Conservation (phyloP, 768 basidiomycete species). For the Hericium erinaceus region DNA sequence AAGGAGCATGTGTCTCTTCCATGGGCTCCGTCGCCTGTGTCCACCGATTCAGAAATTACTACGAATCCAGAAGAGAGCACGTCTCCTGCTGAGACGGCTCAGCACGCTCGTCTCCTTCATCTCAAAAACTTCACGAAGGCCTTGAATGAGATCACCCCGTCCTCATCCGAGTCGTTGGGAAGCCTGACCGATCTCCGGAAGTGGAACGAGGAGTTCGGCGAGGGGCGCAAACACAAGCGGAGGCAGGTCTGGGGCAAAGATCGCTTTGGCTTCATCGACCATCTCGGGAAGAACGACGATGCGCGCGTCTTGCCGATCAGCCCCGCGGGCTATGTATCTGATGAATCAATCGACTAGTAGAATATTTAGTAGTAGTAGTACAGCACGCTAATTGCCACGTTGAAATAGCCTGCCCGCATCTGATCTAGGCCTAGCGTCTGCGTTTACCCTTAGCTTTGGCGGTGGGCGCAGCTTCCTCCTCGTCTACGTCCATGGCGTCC, state of each 20-base stretch:
- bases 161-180: slow-evolving; percentile 74
- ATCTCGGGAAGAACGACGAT: slow-evolving; percentile 29
- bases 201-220: slow-evolving; percentile 94
- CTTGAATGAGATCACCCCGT: slow-evolving; percentile 83
- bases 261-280: slow-evolving; percentile 74
- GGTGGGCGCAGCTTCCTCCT: background rate
- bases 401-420: too few relatives aligned
- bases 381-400: background rate
- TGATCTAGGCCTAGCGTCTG: background rate
- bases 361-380: slow-evolving; percentile 2
- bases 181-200: slow-evolving; percentile 67
- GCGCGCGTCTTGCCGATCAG: slow-evolving; percentile 29
- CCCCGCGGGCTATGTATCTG: background rate
- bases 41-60: background rate
- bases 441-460: background rate
- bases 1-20: slow-evolving; percentile 79
- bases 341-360: slow-evolving; percentile 1
- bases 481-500: background rate
- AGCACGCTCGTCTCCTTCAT: slow-evolving; percentile 31
- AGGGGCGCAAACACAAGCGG: slow-evolving; percentile 61
- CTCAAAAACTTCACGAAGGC: slow-evolving; percentile 74
- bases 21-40: slow-evolving; percentile 38
- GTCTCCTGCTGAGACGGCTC: background rate
- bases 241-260: slow-evolving; percentile 82
- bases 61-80: background rate